Conservation (phyloP, 768 basidiomycete genomes). For the Austroboletus festivus region DNA sequence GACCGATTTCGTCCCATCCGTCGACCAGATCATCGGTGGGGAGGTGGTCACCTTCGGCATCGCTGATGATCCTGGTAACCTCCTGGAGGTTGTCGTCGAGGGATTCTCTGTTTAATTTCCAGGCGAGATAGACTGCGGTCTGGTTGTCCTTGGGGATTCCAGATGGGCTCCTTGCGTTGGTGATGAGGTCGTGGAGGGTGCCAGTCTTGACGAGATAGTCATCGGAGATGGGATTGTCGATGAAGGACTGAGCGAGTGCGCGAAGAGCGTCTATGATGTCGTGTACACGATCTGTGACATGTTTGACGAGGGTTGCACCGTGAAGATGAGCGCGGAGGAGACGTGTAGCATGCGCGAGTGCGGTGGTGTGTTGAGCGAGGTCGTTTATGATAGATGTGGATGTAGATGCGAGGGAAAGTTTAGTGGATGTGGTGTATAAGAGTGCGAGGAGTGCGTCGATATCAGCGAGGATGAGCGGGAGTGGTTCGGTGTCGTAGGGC, state of each 20-base stretch:
- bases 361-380: conserved; percentile 45
- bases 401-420: conserved; percentile 54
- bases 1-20: conserved; percentile 62
- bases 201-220: conserved; percentile 57
- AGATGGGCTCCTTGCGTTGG: conserved; percentile 42
- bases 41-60: conserved; percentile 33
- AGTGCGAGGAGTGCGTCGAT: conserved; percentile 55
- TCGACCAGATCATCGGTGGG: conserved; percentile 33
- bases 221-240: conserved; percentile 37
- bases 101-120: conserved; percentile 50
- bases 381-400: conserved; percentile 52
- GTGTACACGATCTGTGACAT: conserved; percentile 38
- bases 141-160: conserved; percentile 56
- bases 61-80: conserved; percentile 50
- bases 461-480: conserved; percentile 46
- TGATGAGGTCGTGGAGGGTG: conserved; percentile 59
- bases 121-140: conserved; percentile 52
- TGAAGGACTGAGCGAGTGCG: conserved; percentile 43
- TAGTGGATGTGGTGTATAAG: conserved; percentile 55
- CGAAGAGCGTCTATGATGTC: conserved; percentile 44
- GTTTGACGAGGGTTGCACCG: conserved; percentile 46
- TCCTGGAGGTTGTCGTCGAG: conserved; percentile 63
- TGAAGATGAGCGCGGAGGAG: conserved; percentile 41
- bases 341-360: conserved; percentile 49
- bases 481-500: not conserved